A percentile compares a stretch with the other conserved stretches of the same genome.
Evolutionary conservation across 495 filamentous ascomycete species (phyloP).

Genomic region (Bathelium albidoporum): DNA sequence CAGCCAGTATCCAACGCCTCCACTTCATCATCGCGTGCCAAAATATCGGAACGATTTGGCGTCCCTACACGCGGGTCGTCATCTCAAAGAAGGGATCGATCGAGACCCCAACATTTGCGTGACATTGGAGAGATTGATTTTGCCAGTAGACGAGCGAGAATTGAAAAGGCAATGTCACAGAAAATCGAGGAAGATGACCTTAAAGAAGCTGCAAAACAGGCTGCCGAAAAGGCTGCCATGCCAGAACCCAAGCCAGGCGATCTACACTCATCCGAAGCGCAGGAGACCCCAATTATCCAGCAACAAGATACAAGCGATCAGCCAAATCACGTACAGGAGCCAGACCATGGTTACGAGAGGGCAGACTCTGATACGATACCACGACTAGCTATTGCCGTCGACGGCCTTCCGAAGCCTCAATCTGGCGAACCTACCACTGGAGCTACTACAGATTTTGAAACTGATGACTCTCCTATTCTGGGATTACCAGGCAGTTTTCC

Average conservation of each 20-base stretch:
- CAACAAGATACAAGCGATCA: neutral
- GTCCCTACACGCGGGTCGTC: conserved; percentile 17
- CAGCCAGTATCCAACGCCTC: conserved; percentile 68
- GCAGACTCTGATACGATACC: conserved; percentile 9
- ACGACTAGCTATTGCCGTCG: conserved; percentile 13
- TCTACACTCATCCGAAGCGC: neutral
- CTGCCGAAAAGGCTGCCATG: neutral
- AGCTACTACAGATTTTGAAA: conserved; percentile 27
- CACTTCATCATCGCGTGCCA: conserved; percentile 54
- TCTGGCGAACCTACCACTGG: conserved; percentile 18
- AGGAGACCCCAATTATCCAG: neutral
- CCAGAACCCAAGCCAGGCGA: neutral
- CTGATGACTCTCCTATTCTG: conserved; percentile 46
- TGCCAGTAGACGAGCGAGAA: conserved; percentile 61
- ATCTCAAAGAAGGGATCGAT: conserved; percentile 14
- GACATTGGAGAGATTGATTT: conserved; percentile 67
- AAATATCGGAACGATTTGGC: conserved; percentile 39
- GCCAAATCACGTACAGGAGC: neutral
- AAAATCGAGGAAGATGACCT: conserved; percentile 61
- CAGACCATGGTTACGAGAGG: neutral
- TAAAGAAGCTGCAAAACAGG: conserved; percentile 36
- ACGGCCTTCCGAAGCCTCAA: conserved; percentile 8
- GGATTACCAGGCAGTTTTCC: conserved; percentile 52
- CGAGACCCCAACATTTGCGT: conserved; percentile 36
- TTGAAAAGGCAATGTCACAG: conserved; percentile 70